Evolutionary conservation across 2,329 filamentous ascomycete species (phyloP).

Genomic region (Fusarium palustre): DNA sequence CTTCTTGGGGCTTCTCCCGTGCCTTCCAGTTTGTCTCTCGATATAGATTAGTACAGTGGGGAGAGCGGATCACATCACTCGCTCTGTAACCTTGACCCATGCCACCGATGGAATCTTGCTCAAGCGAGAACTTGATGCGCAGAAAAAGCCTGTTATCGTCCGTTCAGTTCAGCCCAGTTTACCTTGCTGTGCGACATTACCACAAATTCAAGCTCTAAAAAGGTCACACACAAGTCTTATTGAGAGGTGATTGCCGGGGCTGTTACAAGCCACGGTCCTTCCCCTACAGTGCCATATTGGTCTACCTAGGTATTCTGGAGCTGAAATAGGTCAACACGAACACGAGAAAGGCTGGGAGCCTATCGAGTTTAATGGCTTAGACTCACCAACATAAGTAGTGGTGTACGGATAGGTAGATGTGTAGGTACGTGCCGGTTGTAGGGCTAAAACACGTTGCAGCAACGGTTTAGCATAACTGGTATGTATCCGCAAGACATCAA

Average conservation of each 20-base stretch:
- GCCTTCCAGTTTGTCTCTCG: constrained; percentile 18
- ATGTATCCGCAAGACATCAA: constrained; percentile 11
- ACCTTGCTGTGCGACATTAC: not conserved
- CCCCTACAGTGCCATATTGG: constrained; percentile 26
- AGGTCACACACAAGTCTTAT: not conserved
- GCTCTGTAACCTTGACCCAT: constrained; percentile 4
- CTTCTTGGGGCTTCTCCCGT: constrained; percentile 32
- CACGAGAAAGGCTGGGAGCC: constrained; percentile 31
- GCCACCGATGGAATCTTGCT: constrained; percentile 6
- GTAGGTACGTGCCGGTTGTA: not conserved
- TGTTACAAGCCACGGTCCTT: constrained; percentile 32
- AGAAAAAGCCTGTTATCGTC: not conserved
- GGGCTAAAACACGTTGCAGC: constrained; percentile 4
- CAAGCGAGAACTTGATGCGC: constrained; percentile 6
- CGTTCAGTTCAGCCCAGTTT: constrained; percentile 11
- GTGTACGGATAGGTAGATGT: not conserved
- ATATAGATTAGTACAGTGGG: constrained; percentile 35
- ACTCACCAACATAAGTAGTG: not conserved
- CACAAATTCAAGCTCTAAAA: not conserved
- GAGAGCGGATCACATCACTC: constrained; percentile 21
- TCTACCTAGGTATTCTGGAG: constrained; percentile 27
- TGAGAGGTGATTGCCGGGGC: not conserved
- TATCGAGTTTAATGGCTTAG: constrained; percentile 35
- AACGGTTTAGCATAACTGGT: constrained; percentile 23
- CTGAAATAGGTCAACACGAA: constrained; percentile 31